A percentile compares a stretch with the other conserved stretches of the same genome.
Evolutionary conservation across 1,284 basidiomycete species (phyloP).

Genomic region (Cryptococcus wingfieldii): DNA sequence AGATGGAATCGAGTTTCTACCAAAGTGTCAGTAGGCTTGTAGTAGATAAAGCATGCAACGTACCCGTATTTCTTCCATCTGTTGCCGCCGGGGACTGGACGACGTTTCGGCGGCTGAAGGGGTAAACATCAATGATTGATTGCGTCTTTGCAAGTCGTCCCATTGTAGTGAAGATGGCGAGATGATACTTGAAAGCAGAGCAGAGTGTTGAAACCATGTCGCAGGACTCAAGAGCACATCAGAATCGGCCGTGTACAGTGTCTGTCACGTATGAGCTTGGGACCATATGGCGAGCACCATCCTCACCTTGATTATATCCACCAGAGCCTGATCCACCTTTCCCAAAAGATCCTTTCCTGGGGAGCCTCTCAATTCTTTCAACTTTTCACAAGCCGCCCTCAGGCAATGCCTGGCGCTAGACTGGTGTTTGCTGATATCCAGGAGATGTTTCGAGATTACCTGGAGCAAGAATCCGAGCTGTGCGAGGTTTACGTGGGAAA

Average conservation of each 20-base stretch:
- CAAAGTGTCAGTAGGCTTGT: not conserved
- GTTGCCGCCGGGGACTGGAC: constrained; percentile 47
- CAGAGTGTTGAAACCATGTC: constrained; percentile 56
- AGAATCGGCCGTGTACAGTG: constrained; percentile 27
- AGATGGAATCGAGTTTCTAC: constrained; percentile 76
- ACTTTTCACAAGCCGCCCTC: constrained; percentile 50
- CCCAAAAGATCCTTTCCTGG: constrained; percentile 23
- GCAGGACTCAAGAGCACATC: constrained; percentile 35
- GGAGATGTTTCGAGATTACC: constrained; percentile 72
- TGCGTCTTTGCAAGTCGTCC: constrained; percentile 59
- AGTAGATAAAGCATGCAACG: constrained; percentile 1
- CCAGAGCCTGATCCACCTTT: constrained; percentile 32
- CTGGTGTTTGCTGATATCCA: constrained; percentile 58
- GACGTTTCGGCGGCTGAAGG: constrained; percentile 54
- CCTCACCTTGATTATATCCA: constrained; percentile 29
- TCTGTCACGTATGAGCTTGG: constrained; percentile 5
- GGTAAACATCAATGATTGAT: constrained; percentile 70
- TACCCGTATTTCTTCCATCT: constrained; percentile 71
- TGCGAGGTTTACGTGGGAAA: constrained; percentile 70
- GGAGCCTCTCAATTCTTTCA: constrained; percentile 60
- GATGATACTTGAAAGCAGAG: constrained; percentile 25
- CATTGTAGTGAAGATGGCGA: constrained; percentile 1
- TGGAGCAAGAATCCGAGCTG: constrained; percentile 77
- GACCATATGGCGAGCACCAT: not conserved
- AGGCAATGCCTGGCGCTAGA: constrained; percentile 34